phyloP scores from a whole-genome alignment of 768 basidiomycete genomes.

The Naganishia randhawae region DNA sequence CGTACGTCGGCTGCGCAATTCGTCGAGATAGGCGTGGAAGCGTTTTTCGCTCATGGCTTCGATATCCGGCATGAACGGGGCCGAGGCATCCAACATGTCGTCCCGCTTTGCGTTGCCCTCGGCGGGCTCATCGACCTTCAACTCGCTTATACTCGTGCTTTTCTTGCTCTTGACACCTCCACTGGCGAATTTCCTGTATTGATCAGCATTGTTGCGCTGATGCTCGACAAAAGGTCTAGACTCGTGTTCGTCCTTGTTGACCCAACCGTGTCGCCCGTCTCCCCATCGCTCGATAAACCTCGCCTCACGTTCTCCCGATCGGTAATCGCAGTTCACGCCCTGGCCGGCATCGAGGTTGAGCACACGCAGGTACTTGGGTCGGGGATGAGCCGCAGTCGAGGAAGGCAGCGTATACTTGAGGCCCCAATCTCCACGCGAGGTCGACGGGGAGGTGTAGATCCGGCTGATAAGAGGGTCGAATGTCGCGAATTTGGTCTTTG shows the following conservation, averaged over 20 bases:
- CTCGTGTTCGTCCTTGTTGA: conserved; percentile 25
- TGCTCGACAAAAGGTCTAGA: background rate
- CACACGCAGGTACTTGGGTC: conserved; percentile 44
- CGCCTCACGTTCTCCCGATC: conserved; percentile 45
- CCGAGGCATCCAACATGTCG: conserved; percentile 1
- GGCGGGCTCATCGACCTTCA: background rate
- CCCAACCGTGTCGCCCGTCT: conserved; percentile 39
- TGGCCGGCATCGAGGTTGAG: conserved; percentile 40
- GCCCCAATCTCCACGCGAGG: conserved; percentile 45
- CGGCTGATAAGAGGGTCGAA: conserved; percentile 48
- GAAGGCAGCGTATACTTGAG: conserved; percentile 41
- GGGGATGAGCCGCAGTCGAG: conserved; percentile 29
- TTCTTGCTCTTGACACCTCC: conserved; percentile 5
- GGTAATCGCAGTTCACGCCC: conserved; percentile 43
- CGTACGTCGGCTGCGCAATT: conserved; percentile 20
- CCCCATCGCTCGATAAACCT: conserved; percentile 45
- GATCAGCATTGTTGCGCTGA: background rate
- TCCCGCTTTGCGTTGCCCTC: background rate
- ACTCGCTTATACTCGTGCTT: conserved; percentile 3
- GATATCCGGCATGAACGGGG: conserved; percentile 35
- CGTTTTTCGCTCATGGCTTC: conserved; percentile 36
- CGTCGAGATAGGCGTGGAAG: conserved; percentile 39
- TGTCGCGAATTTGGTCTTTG: conserved; percentile 41
- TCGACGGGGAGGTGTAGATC: conserved; percentile 46
- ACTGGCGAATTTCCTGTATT: background rate